Base-by-base conservation (phyloP, 768 basidiomycete species). In the Gloeophyllum trabeum region DNA sequence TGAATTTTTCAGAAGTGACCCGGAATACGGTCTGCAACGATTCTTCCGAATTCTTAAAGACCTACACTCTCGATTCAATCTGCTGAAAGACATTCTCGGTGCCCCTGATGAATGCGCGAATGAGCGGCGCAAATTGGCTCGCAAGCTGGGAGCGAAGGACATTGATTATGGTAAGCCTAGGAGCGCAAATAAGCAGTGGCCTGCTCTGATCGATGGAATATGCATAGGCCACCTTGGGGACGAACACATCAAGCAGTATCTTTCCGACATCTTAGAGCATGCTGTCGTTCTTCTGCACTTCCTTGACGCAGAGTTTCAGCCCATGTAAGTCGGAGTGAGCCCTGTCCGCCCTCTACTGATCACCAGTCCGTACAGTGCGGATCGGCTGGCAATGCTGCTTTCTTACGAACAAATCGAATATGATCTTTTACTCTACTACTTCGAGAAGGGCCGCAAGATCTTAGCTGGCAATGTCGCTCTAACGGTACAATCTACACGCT, bases 341-440 rank as follows among this genome's bases (percentile, higher is more conserved):
- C 22, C 30, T 21, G 16, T 32, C 16, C 13, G 13, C 6, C 6
- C 7, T 40, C 6, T 25, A 7, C 28, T 32, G 28, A 32, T 41
- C 14, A 10, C 1, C 18, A 10, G 10, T 32, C 39, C 16, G 26
- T 35, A 14, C 35, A 53, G 52, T 23, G 45, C 46, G 20, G 39
- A 46, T 18, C 34, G 42, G 14, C 36, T 53, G 12, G 43, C 34
- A 26, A 40, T 52, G 16, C 35, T 44, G n/a, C 32, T 41, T 16
- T 40, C 42, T 7, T 48, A 50, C 25, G 52, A 46, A 3, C 43
- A 52, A 7, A 39, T 52, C 14, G 43, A 53, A 16, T 52, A 36
- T 35, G 51, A 52, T n/a, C 42, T 51, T 13, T 40, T 48, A 19
- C 13, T n/a, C 7, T 42, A 48, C 22, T 48, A 48, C 28, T 46